These are phyloP conservation scores for Puya raimondii DNA, from an alignment of 176 grass and related monocot genomes.

Conservation along the genomic window DNA sequence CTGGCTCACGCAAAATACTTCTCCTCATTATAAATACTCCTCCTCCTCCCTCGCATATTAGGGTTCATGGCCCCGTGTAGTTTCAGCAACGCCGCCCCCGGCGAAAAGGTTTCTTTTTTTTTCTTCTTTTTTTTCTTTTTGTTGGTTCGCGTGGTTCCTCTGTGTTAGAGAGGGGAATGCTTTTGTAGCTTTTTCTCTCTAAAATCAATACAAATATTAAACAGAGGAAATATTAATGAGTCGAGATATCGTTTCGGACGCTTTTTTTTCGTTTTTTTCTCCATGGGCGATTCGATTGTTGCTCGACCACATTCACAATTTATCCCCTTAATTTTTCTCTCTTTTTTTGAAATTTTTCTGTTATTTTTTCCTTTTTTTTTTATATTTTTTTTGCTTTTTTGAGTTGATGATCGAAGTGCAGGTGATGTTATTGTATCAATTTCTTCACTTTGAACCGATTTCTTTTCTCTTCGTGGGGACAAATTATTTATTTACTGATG, in stretches of 20 bases:
- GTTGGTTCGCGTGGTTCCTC: too few relatives aligned
- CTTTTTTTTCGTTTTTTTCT: slow-evolving; percentile 18
- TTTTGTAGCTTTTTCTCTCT: not conserved
- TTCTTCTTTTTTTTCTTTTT: too few relatives aligned
- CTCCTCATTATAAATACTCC: too few relatives aligned
- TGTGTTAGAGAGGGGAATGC: slow-evolving; percentile 11
- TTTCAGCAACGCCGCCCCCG: too few relatives aligned
- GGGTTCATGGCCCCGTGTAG: too few relatives aligned
- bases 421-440: slow-evolving; percentile 3
- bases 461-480: slow-evolving; percentile 4
- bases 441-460: slow-evolving; percentile 8
- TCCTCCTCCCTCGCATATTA: too few relatives aligned
- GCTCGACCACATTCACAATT: slow-evolving; percentile 33
- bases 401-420: slow-evolving; percentile 6
- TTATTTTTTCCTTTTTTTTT: not conserved
- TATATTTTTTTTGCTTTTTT: not conserved
- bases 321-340: too few relatives aligned
- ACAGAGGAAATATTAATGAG: slow-evolving; percentile 37
- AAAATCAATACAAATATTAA: too few relatives aligned
- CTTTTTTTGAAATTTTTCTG: too few relatives aligned
- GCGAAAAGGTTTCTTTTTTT: too few relatives aligned
- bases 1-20: too few relatives aligned
- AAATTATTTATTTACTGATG: slow-evolving; percentile 23
- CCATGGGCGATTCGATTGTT: slow-evolving; percentile 61
- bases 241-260: slow-evolving; percentile 85